These are phyloP conservation scores for Meyerozyma athensensis DNA, from an alignment of 1,139 yeast species.

Conservation along the genomic window DNA sequence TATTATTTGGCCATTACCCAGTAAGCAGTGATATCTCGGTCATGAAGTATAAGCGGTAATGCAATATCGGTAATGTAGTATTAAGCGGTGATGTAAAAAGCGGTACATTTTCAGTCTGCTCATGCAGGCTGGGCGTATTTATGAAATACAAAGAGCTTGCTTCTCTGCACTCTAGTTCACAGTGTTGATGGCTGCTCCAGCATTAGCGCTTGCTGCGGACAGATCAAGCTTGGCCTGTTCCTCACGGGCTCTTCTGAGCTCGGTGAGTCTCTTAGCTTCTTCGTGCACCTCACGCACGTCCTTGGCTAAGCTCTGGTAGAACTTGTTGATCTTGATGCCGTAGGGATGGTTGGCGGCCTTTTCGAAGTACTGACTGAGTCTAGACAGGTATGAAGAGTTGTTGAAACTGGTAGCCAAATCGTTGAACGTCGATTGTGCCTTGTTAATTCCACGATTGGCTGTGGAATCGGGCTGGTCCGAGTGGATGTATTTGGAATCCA, in stretches of 20 bases:
- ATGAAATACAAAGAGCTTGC: background rate
- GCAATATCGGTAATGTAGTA: too few relatives aligned
- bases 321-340: conserved; percentile 49
- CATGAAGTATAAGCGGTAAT: too few relatives aligned
- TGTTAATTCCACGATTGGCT: conserved; percentile 10
- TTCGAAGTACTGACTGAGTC: conserved; percentile 45
- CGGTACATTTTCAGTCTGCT: too few relatives aligned
- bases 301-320: conserved; percentile 47
- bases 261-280: conserved; percentile 69
- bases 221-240: background rate
- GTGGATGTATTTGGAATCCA: conserved; percentile 60
- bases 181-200: conserved; percentile 13
- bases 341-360: conserved; percentile 37
- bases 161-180: conserved; percentile 10
- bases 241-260: conserved; percentile 40
- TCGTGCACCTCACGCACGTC: conserved; percentile 64
- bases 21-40: too few relatives aligned
- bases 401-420: conserved; percentile 11
- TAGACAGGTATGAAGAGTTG: conserved; percentile 15
- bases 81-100: too few relatives aligned
- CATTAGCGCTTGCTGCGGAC: conserved; percentile 8
- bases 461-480: conserved; percentile 42
- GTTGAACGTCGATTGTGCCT: conserved; percentile 8
- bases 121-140: too few relatives aligned
- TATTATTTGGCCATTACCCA: too few relatives aligned